A percentile compares a stretch with the other conserved stretches of the same genome.
These are phyloP conservation scores for Diaporthe eres DNA, from an alignment of 2,329 filamentous ascomycete species.

Conservation along the genomic window DNA sequence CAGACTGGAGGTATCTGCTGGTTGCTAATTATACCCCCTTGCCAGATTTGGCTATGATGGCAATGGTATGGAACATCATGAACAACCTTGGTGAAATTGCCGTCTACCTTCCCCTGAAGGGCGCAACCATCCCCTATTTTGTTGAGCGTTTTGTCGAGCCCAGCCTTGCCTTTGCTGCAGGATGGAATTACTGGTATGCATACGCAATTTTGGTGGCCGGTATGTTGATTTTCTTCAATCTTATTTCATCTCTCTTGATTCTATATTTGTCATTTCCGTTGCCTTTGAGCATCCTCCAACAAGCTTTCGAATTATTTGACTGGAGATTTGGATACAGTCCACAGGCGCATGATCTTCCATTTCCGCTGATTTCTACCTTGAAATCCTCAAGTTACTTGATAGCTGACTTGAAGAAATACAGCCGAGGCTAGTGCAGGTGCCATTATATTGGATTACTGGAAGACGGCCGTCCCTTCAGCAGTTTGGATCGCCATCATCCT, in stretches of 20 bases:
- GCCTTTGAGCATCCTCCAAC: no score
- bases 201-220: constrained; percentile 60
- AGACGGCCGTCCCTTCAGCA: constrained; percentile 36
- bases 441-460: constrained; percentile 57
- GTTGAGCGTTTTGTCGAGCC: constrained; percentile 76
- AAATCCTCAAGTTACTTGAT: neutral
- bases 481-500: constrained; percentile 42
- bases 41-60: constrained; percentile 75
- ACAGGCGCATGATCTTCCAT: neutral
- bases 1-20: no score
- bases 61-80: constrained; percentile 84
- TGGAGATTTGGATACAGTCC: no score
- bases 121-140: constrained; percentile 84
- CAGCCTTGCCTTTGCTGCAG: constrained; percentile 69
- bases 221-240: neutral
- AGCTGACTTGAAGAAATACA: neutral
- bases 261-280: neutral
- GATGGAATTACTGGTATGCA: constrained; percentile 66
- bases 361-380: neutral
- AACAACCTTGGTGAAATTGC: constrained; percentile 79
- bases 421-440: constrained; percentile 61
- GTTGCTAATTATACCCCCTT: neutral
- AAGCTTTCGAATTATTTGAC: neutral
- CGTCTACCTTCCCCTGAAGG: constrained; percentile 81
- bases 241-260: no score